Evolutionary conservation across 495 filamentous ascomycete species (phyloP), one percentile per base, ranked within the genome.

Genomic region (Choiromyces venosus): DNA sequence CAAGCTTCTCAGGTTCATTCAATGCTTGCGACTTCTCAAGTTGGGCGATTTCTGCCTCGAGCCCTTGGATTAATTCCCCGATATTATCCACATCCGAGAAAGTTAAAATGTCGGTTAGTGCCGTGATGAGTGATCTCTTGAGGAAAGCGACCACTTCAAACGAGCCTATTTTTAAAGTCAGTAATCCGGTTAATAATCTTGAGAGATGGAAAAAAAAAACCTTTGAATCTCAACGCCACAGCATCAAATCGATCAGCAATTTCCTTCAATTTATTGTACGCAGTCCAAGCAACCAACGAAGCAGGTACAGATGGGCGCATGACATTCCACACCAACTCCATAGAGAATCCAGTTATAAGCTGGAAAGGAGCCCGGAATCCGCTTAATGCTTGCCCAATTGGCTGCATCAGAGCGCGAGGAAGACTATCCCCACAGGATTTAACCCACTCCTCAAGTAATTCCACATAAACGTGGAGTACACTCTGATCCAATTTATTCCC

Each of bases 261-360:
- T 4, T 81, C 81, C 80, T 94, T 90, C 78, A 96, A 81, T 21
- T 87, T 83, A 16, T 87, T 73, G 19, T 90, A 81, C 9, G 86
- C 83, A 18, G 82, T 72, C 65, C 91, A 82, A 42, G 87, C 85
- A 7, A 79, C 68, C 39, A 87, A 82, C 36, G 86, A 87, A 33
- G 83, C 79, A 36, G 89, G 85, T 6, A 91, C 88, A 8, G 85
- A 83, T 18, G 93, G 93, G 76, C 89, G 86, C 76, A 94, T 88
- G 0, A 82, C 75, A 46, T 86, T 86, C 95, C 95, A 99, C 1
- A 98, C 85, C 37, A 82, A 83, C 80, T 97, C 92, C 92, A 98
- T 97, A 74, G 88, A 89, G 25, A 93, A 85, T 2, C 94, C 94
- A 3, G 89, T 94, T 0, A 84, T 87, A 9, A 95, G 83, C 65